Evolutionary conservation across 2,329 filamentous ascomycete species (phyloP), one percentile per base, ranked within the genome.

Genomic region (Monilinia laxa): DNA sequence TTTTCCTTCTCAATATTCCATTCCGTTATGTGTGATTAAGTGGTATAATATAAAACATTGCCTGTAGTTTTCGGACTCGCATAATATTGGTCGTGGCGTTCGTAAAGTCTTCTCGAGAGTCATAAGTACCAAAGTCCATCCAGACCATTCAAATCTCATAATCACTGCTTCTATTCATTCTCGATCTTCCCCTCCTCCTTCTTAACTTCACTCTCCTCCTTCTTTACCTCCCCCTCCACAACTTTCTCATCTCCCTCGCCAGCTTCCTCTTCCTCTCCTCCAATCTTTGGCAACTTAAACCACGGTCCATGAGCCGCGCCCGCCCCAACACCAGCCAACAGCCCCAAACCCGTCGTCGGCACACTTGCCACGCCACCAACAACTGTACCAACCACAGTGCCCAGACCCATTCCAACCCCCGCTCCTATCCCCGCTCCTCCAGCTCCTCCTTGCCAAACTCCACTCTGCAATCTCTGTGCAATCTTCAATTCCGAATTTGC

Each of bases 401-500:
- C 70, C 16, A 71, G 28, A 2, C 64, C 71, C n/a, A 70, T 64
- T 0, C 71, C 72, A 4, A 74, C 45, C 4, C 71, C 72, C 9
- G 67, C 67, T 1, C 71, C 72, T n/a, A 72, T 62, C 1, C 71
- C 70, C 25, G 71, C 71, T 0, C 72, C 72, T 1, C 59, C 63
- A 0, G 68, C 69, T 2, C 70, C 72, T 3, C 72, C 72, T 64
- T 74, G 72, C 72, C 71, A 74, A 25, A 72, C 69, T 2, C 72
- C 72, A 59, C 71, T 72, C 51, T 74, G 72, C 31, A 74, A 38
- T 40, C 71, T 63, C 73, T 84, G 85, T 42, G 90, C 91, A 64
- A 90, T 89, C 70, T 87, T 83, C 77, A 85, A 84, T 70, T 90
- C 90, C 59, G 88, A 91, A 14, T 58, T 60, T 1, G 70, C 67